Conservation (phyloP, 1,139 yeast species). For the Suhomyces wounanorum region DNA sequence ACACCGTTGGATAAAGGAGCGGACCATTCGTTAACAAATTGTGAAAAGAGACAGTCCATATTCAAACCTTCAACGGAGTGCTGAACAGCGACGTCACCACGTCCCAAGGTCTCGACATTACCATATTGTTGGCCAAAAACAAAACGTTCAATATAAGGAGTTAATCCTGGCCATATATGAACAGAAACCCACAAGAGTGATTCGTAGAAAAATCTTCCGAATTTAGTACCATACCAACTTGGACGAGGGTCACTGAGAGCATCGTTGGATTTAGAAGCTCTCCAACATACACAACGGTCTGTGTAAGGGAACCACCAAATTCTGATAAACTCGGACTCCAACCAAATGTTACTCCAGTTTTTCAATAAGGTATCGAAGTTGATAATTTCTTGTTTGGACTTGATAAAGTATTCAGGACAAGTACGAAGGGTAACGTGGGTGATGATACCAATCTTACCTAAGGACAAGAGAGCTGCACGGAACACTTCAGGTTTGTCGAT, state of each 20-base stretch:
- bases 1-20: conserved; percentile 81
- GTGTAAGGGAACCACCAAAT: conserved; percentile 99
- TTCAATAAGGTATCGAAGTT: conserved; percentile 69
- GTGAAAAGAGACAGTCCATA: conserved; percentile 94
- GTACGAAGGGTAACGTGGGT: conserved; percentile 85
- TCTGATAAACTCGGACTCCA: conserved; percentile 85
- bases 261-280: conserved; percentile 72
- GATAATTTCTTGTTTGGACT: conserved; percentile 80
- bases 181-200: conserved; percentile 78
- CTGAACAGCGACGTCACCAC: conserved; percentile 71
- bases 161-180: conserved; percentile 66
- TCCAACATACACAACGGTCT: conserved; percentile 83
- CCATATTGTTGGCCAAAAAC: conserved; percentile 88
- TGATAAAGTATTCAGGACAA: conserved; percentile 80
- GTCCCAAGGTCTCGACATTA: conserved; percentile 63
- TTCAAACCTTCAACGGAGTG: conserved; percentile 84
- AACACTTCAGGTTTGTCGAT: conserved; percentile 68
- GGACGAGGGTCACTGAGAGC: conserved; percentile 66
- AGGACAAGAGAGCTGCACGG: conserved; percentile 79
- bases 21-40: conserved; percentile 96
- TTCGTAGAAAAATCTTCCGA: conserved; percentile 81
- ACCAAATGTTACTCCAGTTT: conserved; percentile 78
- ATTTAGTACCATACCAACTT: conserved; percentile 82
- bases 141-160: conserved; percentile 83
- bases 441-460: conserved; percentile 91